A percentile compares a stretch with the other conserved stretches of the same genome.
Conservation (phyloP, 2,329 filamentous ascomycete genomes). For the Colletotrichum spinosum region DNA sequence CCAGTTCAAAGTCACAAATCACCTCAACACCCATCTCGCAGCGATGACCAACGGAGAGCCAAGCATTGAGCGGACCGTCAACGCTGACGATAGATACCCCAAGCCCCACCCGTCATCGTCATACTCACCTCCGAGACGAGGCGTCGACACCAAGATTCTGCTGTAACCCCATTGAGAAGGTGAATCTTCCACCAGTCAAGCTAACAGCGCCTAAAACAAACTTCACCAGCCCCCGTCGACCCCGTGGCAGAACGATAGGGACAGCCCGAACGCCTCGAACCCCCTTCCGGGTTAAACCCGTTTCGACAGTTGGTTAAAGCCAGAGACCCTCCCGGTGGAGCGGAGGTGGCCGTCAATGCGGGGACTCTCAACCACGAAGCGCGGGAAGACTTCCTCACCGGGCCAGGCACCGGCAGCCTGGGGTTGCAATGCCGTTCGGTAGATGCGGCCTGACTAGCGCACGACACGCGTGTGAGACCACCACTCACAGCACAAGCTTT, state of each 20-base stretch:
- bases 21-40: too few species aligned
- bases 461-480: constrained; percentile 25
- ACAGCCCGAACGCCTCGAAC: constrained; percentile 22
- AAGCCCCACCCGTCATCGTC: too few species aligned
- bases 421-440: constrained; percentile 27
- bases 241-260: constrained; percentile 25
- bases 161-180: constrained; percentile 28
- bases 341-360: constrained; percentile 30
- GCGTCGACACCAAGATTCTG: background rate
- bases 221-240: background rate
- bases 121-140: too few species aligned
- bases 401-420: constrained; percentile 1
- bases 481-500: background rate
- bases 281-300: constrained; percentile 11
- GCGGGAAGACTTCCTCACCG: constrained; percentile 31
- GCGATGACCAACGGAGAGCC: too few species aligned
- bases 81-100: too few species aligned
- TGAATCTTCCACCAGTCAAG: background rate
- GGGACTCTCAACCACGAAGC: constrained; percentile 7
- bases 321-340: constrained; percentile 4
- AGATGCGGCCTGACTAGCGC: constrained; percentile 35
- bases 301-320: constrained; percentile 30
- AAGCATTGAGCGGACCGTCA: too few species aligned
- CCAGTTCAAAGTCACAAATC: too few species aligned
- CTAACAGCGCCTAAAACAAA: background rate